Percentiles rank a stretch among this genome's conserved stretches.
Evolutionary conservation across 2,329 filamentous ascomycete genomes (phyloP).

Genomic region (Fusarium heterosporum): DNA sequence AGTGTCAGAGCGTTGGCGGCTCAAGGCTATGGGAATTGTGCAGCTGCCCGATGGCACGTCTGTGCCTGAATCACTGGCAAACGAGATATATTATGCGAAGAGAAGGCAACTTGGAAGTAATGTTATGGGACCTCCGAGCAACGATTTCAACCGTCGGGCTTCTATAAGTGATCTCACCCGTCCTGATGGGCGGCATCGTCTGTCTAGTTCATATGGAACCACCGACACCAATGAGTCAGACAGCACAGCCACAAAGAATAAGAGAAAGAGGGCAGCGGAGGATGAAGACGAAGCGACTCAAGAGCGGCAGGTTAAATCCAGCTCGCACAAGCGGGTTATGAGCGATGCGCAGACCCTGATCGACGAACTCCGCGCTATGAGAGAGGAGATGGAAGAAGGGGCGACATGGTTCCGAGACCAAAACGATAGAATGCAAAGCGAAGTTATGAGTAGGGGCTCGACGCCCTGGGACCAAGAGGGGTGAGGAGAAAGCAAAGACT

Average conservation of each 20-base stretch:
- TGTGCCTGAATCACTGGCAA: slow-evolving; percentile 63
- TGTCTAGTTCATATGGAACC: slow-evolving; percentile 42
- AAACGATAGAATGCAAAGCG: slow-evolving; percentile 57
- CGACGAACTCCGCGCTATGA: slow-evolving; percentile 56
- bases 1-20: slow-evolving; percentile 59
- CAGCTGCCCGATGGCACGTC: slow-evolving; percentile 66
- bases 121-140: slow-evolving; percentile 41
- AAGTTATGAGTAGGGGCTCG: slow-evolving; percentile 50
- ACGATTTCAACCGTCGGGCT: slow-evolving; percentile 38
- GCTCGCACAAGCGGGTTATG: slow-evolving; percentile 56
- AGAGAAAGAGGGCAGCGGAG: slow-evolving; percentile 50
- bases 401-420: slow-evolving; percentile 61
- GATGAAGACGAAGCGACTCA: slow-evolving; percentile 40
- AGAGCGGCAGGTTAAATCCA: slow-evolving; percentile 32
- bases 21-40: slow-evolving; percentile 64
- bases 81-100: slow-evolving; percentile 58
- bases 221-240: slow-evolving; percentile 20
- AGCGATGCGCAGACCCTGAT: slow-evolving; percentile 56
- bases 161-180: slow-evolving; percentile 41
- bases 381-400: slow-evolving; percentile 60
- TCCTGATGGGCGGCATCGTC: slow-evolving; percentile 31
- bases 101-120: slow-evolving; percentile 55
- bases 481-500: slow-evolving; percentile 26
- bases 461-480: slow-evolving; percentile 53
- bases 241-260: slow-evolving; percentile 43